phyloP scores from a whole-genome alignment of 2,329 filamentous ascomycete species.

The Epichloe bromicola region DNA sequence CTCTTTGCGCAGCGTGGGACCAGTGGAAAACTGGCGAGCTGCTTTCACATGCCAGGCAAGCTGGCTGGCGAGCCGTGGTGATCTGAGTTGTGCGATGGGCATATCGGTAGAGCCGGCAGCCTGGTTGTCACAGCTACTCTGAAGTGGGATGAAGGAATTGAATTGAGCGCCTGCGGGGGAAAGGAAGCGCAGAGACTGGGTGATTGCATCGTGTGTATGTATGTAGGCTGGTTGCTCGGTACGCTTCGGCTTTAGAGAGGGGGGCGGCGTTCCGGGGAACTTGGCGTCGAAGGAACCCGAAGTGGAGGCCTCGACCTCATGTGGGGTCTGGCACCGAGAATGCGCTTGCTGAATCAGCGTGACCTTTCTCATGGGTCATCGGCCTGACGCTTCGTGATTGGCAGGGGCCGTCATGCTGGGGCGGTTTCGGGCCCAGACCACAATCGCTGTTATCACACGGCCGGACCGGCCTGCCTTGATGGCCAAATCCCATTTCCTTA shows the following conservation, averaged over 20 bases:
- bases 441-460: not conserved
- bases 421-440: not conserved
- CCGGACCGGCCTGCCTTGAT: conserved; percentile 7
- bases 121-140: not conserved
- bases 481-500: conserved; percentile 15
- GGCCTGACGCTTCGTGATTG: conserved; percentile 11
- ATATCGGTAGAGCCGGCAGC: conserved; percentile 11
- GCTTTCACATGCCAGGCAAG: conserved; percentile 27
- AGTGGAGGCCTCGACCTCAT: not conserved
- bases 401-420: conserved; percentile 4
- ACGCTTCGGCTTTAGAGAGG: conserved; percentile 27
- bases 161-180: conserved; percentile 1
- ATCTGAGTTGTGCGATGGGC: conserved; percentile 20
- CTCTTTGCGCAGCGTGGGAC: conserved; percentile 41
- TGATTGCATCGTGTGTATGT: not conserved
- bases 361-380: conserved; percentile 4
- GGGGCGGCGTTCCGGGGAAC: conserved; percentile 9
- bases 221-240: conserved; percentile 15
- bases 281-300: conserved; percentile 1
- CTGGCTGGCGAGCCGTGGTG: conserved; percentile 21
- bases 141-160: not conserved
- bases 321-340: not conserved
- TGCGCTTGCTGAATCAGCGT: not conserved
- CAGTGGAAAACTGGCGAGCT: conserved; percentile 34
- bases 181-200: not conserved